Percentiles rank a stretch among this genome's conserved stretches.
Conservation (phyloP, 2,329 filamentous ascomycete genomes). For the Cytospora chrysosperma region DNA sequence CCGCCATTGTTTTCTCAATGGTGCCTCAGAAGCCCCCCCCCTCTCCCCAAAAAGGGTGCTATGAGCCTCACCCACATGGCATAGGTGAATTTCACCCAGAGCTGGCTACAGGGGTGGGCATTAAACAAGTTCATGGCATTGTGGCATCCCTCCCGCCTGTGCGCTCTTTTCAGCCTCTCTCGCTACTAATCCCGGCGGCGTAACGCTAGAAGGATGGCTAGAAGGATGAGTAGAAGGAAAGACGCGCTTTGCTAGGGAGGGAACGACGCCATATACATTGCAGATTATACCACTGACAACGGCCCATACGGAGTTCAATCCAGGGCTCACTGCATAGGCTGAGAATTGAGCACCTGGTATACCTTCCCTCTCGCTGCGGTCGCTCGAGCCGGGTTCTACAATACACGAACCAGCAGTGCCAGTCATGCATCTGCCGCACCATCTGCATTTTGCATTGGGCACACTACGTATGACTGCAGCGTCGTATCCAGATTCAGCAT, state of each 20-base stretch:
- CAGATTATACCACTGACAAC: background rate
- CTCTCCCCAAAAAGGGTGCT: no score
- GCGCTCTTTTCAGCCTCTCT: slow-evolving; percentile 9
- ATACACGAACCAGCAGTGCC: background rate
- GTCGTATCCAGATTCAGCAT: slow-evolving; percentile 24
- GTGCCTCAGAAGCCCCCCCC: background rate
- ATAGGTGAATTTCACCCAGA: background rate
- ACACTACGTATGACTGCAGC: slow-evolving; percentile 3
- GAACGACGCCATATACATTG: background rate
- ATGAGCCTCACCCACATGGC: background rate
- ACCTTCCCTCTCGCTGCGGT: background rate
- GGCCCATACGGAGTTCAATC: no score
- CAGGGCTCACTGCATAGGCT: background rate
- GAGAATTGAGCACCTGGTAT: no score
- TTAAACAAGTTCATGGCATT: background rate
- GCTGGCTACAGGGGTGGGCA: background rate
- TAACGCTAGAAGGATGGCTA: background rate
- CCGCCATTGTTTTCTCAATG: background rate
- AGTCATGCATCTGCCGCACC: background rate
- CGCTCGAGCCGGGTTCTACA: background rate
- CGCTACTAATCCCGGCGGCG: background rate
- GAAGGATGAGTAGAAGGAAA: background rate
- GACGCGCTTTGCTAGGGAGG: background rate
- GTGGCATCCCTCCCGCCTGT: background rate
- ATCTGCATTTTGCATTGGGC: background rate